Base-by-base conservation (phyloP, 768 basidiomycete genomes). In the Termitomyces sp. region DNA sequence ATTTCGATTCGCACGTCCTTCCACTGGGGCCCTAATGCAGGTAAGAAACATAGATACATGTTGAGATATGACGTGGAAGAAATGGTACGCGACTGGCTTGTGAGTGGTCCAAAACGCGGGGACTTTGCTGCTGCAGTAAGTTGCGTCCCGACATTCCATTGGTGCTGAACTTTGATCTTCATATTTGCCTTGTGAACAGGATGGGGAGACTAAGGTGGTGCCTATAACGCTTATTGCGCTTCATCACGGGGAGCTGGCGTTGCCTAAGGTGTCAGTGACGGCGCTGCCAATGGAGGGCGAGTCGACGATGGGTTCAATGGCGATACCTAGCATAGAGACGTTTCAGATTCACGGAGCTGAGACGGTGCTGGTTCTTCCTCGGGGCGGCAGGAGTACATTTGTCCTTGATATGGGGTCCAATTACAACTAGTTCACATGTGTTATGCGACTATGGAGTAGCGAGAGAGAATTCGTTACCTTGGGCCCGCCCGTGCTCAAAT, bases 261-360 rank as follows among this genome's bases (percentile, higher is more conserved):
- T 98, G 9, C 95, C 95, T 0, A 86, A 84, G 64, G 78, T 96
- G 32, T 69, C 77, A 18, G 80, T 96, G 33, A 79, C 76, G 7
- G 83, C 89, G 2, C 71, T 88, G 33, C 81, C 86, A 3, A 64
- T 83, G 3, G 67, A 76, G 2, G 82, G 78, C 10, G 79, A 80
- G 34, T 68, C 77, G 50, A 79, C 79, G 9, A 87, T 84, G 83
- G 79, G 82, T 8, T 82, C 84, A 8, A 77, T 76, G 68, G 74
- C 79, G 0, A 69, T 87, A 18, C 89, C 88, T 0, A 86, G 77
- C 57, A 81, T 80, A 13, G 94, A 97, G 69, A 87, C 90, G 0
- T 87, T 93, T 67, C 92, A 97, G 62, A 76, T 83, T 42, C 89
- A 95, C 64, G 91, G 93, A 0, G 95, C 92, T 12, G 84, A 93